Evolutionary conservation across 768 basidiomycete genomes (phyloP).

Genomic region (Pholiota microspora): DNA sequence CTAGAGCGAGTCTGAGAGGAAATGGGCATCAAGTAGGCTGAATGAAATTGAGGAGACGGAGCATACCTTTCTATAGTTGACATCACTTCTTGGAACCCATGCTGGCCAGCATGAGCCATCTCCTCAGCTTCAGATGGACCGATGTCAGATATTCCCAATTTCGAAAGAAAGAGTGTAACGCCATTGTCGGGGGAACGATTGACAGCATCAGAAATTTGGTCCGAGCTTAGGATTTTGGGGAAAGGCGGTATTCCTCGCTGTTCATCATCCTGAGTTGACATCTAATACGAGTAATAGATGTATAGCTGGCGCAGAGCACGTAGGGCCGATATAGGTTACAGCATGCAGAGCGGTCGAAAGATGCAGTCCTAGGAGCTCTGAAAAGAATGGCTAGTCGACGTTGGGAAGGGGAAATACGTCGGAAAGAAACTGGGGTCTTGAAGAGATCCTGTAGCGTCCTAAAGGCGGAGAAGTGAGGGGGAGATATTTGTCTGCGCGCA

Average conservation of each 20-base stretch:
- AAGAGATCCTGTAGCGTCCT: not conserved
- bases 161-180: conserved; percentile 81
- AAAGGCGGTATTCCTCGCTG: conserved; percentile 16
- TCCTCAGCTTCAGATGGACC: conserved; percentile 73
- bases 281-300: conserved; percentile 10
- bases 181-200: conserved; percentile 71
- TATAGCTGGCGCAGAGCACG: conserved; percentile 12
- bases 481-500: not conserved
- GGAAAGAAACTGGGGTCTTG: not conserved
- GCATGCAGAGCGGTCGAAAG: conserved; percentile 6
- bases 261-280: conserved; percentile 29
- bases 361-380: not conserved
- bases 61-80: conserved; percentile 58
- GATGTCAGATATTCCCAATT: conserved; percentile 74
- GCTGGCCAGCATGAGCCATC: conserved; percentile 59
- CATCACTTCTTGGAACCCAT: conserved; percentile 44
- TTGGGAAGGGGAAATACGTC: not conserved
- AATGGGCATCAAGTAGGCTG: not conserved
- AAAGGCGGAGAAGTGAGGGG: not conserved
- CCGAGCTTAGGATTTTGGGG: conserved; percentile 43
- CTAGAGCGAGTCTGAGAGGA: conserved; percentile 71
- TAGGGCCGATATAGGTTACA: conserved; percentile 2
- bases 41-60: not conserved
- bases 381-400: not conserved
- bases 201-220: conserved; percentile 66